A percentile compares a stretch with the other conserved stretches of the same genome.
Conservation (phyloP, 139 green algal genomes). For the Zygnema circumcarinatum region DNA sequence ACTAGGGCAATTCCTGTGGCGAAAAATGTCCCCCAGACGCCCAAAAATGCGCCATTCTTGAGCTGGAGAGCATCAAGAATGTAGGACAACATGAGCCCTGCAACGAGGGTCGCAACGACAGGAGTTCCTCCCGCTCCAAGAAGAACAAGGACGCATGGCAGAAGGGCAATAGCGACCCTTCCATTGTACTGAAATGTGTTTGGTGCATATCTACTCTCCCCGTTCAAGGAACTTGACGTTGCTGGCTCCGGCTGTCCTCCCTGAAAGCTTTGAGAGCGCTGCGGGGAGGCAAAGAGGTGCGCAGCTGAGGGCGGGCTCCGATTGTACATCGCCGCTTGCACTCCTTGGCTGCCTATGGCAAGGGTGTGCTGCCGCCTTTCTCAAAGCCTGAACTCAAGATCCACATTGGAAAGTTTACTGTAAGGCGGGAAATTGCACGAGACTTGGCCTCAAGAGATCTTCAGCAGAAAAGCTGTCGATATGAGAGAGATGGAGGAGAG, state of each 20-base stretch:
- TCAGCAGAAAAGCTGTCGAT: not conserved
- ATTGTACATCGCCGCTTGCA: not conserved
- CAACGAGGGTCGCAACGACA: constrained; percentile 71
- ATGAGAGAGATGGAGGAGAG: not conserved
- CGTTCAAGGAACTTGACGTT: not conserved
- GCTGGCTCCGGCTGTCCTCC: too few relatives aligned
- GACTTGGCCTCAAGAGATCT: not conserved
- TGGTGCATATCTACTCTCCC: not conserved
- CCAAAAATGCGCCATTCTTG: constrained; percentile 79
- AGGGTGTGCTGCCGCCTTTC: too few relatives aligned
- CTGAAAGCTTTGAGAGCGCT: not conserved
- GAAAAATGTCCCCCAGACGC: constrained; percentile 79
- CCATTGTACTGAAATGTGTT: constrained; percentile 59
- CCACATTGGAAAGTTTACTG: not conserved
- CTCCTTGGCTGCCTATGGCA: too few relatives aligned
- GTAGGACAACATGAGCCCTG: constrained; percentile 81
- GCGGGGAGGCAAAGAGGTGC: not conserved
- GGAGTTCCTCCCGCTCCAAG: constrained; percentile 72
- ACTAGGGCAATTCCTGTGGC: constrained; percentile 69
- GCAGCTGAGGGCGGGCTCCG: not conserved
- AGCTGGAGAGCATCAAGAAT: constrained; percentile 85
- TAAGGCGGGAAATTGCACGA: not conserved
- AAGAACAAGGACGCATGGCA: constrained; percentile 80
- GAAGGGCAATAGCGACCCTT: constrained; percentile 74
- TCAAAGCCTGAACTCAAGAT: not conserved